phyloP scores from a whole-genome alignment of 1,284 basidiomycete genomes.

The Boletellus deceptivus region DNA sequence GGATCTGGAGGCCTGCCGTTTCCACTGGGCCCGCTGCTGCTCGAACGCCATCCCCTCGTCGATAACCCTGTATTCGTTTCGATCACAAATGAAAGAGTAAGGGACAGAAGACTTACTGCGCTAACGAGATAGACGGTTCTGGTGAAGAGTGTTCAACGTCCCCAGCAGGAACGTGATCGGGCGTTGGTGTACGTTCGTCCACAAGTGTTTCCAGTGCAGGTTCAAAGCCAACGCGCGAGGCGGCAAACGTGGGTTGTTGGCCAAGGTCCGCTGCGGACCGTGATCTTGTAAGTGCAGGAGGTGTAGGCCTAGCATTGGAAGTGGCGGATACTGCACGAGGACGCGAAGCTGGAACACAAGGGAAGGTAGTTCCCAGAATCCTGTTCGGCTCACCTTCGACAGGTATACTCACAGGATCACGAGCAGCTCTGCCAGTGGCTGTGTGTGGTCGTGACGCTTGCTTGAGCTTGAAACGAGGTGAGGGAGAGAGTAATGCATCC shows the following conservation, averaged over 20 bases:
- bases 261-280: constrained; percentile 42
- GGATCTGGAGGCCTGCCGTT: constrained; percentile 56
- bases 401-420: constrained; percentile 53
- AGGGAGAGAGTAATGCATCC: constrained; percentile 70
- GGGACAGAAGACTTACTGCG: constrained; percentile 44
- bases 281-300: constrained; percentile 47
- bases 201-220: constrained; percentile 21
- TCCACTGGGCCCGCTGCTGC: constrained; percentile 63
- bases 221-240: constrained; percentile 13
- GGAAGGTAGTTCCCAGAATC: constrained; percentile 4
- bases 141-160: constrained; percentile 53
- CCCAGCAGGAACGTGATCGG: constrained; percentile 41
- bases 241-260: constrained; percentile 9
- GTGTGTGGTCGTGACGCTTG: constrained; percentile 13
- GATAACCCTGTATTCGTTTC: constrained; percentile 49
- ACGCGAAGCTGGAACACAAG: constrained; percentile 11
- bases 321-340: constrained; percentile 23
- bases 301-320: constrained; percentile 20
- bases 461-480: constrained; percentile 59
- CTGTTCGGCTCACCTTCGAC: constrained; percentile 19
- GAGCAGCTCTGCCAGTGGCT: constrained; percentile 38
- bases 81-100: not conserved
- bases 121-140: constrained; percentile 59
- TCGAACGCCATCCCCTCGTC: constrained; percentile 59
- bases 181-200: constrained; percentile 16